These are phyloP conservation scores for Tolypocladium capitatum DNA, from an alignment of 2,329 filamentous ascomycete species.

Conservation along the genomic window DNA sequence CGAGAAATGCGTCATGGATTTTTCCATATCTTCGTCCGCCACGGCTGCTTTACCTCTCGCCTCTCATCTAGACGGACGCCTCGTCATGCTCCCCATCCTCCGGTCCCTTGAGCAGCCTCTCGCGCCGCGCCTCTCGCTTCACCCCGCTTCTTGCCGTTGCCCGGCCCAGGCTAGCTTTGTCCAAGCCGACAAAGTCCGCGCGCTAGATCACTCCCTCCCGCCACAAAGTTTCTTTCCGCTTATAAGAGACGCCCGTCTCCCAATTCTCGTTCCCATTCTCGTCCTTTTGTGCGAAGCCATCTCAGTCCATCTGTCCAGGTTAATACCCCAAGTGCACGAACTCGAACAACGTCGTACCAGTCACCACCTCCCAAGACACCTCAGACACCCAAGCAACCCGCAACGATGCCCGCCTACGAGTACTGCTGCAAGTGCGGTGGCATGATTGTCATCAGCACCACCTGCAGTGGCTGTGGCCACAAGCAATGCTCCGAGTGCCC, in stretches of 20 bases:
- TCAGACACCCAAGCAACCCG: neutral
- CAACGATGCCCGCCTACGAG: conserved; percentile 30
- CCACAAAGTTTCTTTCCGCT: neutral
- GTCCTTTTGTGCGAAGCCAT: too few relatives aligned
- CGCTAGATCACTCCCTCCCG: neutral
- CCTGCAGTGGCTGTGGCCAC: conserved; percentile 36
- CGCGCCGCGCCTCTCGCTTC: neutral
- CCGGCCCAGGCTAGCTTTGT: neutral
- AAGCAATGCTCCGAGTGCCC: conserved; percentile 34
- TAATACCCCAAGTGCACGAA: neutral
- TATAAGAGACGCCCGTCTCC: neutral
- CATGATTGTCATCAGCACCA: conserved; percentile 44
- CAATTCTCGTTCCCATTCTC: too few relatives aligned
- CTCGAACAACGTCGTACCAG: neutral
- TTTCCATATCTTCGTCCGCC: neutral
- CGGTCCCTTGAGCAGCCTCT: neutral
- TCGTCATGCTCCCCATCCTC: neutral
- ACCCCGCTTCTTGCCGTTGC: neutral
- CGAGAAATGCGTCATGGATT: conserved; percentile 15
- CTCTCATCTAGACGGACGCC: neutral
- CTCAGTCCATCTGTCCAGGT: neutral
- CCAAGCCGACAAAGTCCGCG: neutral
- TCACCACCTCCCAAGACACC: neutral
- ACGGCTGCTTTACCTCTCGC: neutral
- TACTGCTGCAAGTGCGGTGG: conserved; percentile 43